Evolutionary conservation across 495 filamentous ascomycete genomes (phyloP).

Genomic region (Annulohypoxylon maeteangense): DNA sequence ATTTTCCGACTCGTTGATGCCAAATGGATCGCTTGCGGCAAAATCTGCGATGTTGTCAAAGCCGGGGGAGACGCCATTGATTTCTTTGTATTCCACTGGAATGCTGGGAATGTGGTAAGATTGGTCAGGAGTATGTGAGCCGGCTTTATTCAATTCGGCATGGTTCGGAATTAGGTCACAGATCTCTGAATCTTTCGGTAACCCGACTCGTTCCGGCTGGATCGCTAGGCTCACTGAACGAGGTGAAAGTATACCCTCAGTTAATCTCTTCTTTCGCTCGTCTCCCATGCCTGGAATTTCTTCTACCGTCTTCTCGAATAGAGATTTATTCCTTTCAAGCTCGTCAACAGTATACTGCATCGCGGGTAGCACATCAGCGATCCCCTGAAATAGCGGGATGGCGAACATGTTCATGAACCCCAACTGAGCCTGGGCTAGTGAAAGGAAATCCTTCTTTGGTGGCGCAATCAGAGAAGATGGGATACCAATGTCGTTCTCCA

Average conservation of each 20-base stretch:
- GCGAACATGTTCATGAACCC: slow-evolving; percentile 97
- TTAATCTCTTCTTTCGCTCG: slow-evolving; percentile 35
- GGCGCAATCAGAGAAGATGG: slow-evolving; percentile 85
- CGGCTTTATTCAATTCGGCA: slow-evolving; percentile 37
- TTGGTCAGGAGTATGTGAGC: slow-evolving; percentile 32
- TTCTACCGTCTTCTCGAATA: slow-evolving; percentile 74
- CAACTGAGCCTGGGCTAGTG: slow-evolving; percentile 87
- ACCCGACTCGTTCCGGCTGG: slow-evolving; percentile 39
- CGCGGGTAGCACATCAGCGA: slow-evolving; percentile 82
- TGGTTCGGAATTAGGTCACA: slow-evolving; percentile 32
- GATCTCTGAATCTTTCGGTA: slow-evolving; percentile 31
- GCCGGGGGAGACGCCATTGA: slow-evolving; percentile 51
- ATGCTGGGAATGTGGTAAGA: slow-evolving; percentile 33
- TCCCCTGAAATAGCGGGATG: slow-evolving; percentile 85
- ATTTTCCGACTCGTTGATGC: slow-evolving; percentile 42
- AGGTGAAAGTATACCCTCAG: slow-evolving; percentile 53
- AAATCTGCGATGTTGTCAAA: slow-evolving; percentile 52
- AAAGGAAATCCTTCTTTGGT: slow-evolving; percentile 83
- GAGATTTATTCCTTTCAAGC: slow-evolving; percentile 74
- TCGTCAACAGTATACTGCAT: slow-evolving; percentile 86
- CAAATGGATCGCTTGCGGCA: slow-evolving; percentile 50
- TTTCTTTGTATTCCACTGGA: slow-evolving; percentile 46
- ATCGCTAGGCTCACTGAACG: slow-evolving; percentile 53
- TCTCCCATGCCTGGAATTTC: slow-evolving; percentile 52
- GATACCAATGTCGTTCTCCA: slow-evolving; percentile 90